A percentile compares a stretch with the other conserved stretches of the same genome.
phyloP scores from a whole-genome alignment of 192 early-diverging fungal species.

The Backusella sp. region DNA sequence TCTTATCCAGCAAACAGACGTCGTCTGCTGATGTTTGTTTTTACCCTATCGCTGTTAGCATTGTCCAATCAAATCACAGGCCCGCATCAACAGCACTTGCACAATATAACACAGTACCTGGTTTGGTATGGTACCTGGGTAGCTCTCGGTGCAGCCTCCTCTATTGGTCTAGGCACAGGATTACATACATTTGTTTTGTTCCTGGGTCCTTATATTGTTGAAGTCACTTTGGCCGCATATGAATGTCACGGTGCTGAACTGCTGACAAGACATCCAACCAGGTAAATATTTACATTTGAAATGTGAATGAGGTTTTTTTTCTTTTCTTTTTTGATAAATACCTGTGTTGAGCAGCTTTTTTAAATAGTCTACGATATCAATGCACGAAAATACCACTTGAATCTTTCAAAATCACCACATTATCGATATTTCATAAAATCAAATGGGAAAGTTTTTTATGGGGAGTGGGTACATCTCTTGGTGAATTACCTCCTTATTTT shows the following conservation, averaged over 20 bases:
- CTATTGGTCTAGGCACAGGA: conserved; percentile 91
- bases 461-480: conserved; percentile 50
- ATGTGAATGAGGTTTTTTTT: no score
- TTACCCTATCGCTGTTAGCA: not conserved
- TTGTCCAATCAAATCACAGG: not conserved
- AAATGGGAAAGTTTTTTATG: conserved; percentile 53
- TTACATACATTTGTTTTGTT: conserved; percentile 96
- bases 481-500: conserved; percentile 95
- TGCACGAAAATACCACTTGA: not conserved
- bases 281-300: conserved; percentile 38
- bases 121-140: conserved; percentile 92
- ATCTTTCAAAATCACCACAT: conserved; percentile 46
- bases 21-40: conserved; percentile 3
- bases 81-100: not conserved
- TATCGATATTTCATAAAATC: conserved; percentile 68
- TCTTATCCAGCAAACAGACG: not conserved
- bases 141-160: conserved; percentile 81
- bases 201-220: conserved; percentile 87
- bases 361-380: conserved; percentile 3
- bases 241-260: conserved; percentile 73
- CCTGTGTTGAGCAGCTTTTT: not conserved
- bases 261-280: conserved; percentile 64
- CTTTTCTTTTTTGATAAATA: not conserved
- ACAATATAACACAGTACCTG: conserved; percentile 54
- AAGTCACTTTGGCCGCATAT: conserved; percentile 89